Base-by-base conservation (phyloP, 2,329 filamentous ascomycete genomes). In the Paraphaeosphaeria sporulosa region DNA sequence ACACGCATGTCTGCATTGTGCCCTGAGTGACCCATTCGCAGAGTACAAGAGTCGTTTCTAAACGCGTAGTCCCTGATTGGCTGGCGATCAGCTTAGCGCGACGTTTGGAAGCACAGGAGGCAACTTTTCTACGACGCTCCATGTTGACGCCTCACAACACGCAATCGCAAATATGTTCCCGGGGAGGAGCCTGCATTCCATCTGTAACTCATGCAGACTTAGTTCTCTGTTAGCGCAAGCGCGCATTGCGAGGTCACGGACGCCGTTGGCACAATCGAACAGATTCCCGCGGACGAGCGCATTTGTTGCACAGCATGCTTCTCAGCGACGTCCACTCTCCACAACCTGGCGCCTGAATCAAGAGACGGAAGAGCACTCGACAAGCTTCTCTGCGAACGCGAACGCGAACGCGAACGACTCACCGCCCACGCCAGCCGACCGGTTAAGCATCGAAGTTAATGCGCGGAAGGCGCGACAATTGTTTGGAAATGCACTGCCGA, bases 401-500 rank as follows among this genome's bases (percentile, higher is more conserved):
- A n/a, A n/a, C 6, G 25, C 25, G n/a, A 60, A 59, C 1, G 13
- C 38, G 32, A 43, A 62, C 21, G 57, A 56, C 19, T 34, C 34
- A 42, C 51, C 63, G 10, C 40, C 62, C 4, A 58, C 68, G 12
- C 58, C 66, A n/a, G 58, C 57, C 15, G 68, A 75, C 53, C 66
- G 67, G 9, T 27, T 73, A n/a, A 71, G 61, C 5, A 81, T 87
- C 57, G 90, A 92, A 72, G 81, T 82, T 12, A 80, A 89, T 8
- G 92, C 92, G 34, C 87, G 90, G 58, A 83, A 87, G 66, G 90
- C 92, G 38, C 87, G 90, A 69, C 89, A 92, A 64, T 84, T 87
- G 9, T 96, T 93, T 75, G 90, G 93, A 62, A 89, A 95, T 70
- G 89, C 85, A 0, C 78, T 97, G 25, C 94, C 94, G 0, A 86